Percentiles rank a stretch among this genome's conserved stretches.
These are phyloP conservation scores for Podaxis rugospora DNA, from an alignment of 768 basidiomycete genomes.

Conservation along the genomic window DNA sequence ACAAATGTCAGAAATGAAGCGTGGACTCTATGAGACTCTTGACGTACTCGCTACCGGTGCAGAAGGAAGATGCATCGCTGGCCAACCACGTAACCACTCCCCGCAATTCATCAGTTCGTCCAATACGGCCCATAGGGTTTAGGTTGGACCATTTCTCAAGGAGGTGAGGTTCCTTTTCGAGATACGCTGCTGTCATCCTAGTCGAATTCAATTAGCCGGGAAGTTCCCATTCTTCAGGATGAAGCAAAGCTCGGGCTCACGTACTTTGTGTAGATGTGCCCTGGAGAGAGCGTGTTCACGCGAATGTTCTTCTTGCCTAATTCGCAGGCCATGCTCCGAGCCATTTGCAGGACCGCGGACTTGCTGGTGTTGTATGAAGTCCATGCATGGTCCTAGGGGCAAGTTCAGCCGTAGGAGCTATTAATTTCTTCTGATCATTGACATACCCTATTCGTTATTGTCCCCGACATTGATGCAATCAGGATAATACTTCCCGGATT, in stretches of 20 bases:
- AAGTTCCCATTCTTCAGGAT: neutral
- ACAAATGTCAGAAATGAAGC: neutral
- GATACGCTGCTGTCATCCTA: slow-evolving; percentile 73
- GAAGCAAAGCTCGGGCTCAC: slow-evolving; percentile 10
- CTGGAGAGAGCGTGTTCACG: slow-evolving; percentile 74
- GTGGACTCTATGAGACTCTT: neutral
- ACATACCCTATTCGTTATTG: slow-evolving; percentile 66
- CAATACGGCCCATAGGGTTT: slow-evolving; percentile 71
- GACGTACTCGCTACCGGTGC: slow-evolving; percentile 82
- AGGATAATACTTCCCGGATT: slow-evolving; percentile 57
- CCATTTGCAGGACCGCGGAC: slow-evolving; percentile 76
- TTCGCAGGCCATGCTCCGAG: slow-evolving; percentile 79
- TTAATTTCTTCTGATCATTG: neutral
- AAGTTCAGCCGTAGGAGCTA: neutral
- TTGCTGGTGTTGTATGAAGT: slow-evolving; percentile 77
- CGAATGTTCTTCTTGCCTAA: slow-evolving; percentile 62
- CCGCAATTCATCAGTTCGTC: slow-evolving; percentile 67
- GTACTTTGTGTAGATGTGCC: slow-evolving; percentile 69
- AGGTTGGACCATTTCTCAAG: slow-evolving; percentile 61
- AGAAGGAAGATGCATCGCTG: slow-evolving; percentile 72
- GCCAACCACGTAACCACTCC: slow-evolving; percentile 72
- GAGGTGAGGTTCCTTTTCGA: slow-evolving; percentile 61
- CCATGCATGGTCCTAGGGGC: slow-evolving; percentile 65
- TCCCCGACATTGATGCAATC: slow-evolving; percentile 66
- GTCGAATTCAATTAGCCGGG: neutral